Conservation (phyloP, 2,329 filamentous ascomycete species). For the Alternaria ethzedia region DNA sequence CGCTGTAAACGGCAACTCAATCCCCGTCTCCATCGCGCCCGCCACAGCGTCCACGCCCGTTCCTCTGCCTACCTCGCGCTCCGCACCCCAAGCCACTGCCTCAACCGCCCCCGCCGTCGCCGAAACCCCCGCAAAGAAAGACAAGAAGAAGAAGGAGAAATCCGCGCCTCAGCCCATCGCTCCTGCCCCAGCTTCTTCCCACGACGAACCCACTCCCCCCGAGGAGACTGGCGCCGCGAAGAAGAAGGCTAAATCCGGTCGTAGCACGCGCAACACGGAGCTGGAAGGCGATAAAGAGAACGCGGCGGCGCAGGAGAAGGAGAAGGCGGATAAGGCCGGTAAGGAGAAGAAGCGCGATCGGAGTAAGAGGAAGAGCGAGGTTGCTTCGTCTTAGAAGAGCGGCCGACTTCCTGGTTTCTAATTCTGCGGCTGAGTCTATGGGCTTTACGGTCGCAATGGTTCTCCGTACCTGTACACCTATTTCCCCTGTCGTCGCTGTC, state of each 20-base stretch:
- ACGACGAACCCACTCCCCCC: constrained; percentile 36
- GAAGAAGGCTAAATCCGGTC: constrained; percentile 46
- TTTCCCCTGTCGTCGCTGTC: neutral
- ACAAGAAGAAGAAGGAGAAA: constrained; percentile 45
- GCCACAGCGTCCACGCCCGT: constrained; percentile 29
- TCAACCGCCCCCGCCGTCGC: constrained; percentile 16
- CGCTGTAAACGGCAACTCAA: constrained; percentile 31
- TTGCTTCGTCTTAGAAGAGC: constrained; percentile 22
- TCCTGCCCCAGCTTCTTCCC: constrained; percentile 27
- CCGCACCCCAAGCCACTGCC: constrained; percentile 16
- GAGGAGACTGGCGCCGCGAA: constrained; percentile 39
- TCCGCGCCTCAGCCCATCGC: constrained; percentile 34
- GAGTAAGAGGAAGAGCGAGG: constrained; percentile 45
- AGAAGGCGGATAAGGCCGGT: constrained; percentile 3
- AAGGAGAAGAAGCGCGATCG: constrained; percentile 44
- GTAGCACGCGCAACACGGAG: constrained; percentile 43
- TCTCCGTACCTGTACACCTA: neutral
- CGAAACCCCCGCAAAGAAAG: constrained; percentile 39
- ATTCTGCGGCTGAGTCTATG: too few species aligned
- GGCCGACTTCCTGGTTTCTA: too few species aligned
- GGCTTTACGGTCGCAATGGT: neutral
- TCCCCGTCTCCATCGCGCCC: constrained; percentile 22
- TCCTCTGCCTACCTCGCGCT: constrained; percentile 32
- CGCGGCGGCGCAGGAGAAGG: constrained; percentile 17
- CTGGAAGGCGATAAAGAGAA: constrained; percentile 37